These are phyloP conservation scores for Apiotrichum brassicae DNA, from an alignment of 1,284 basidiomycete species.

Conservation along the genomic window DNA sequence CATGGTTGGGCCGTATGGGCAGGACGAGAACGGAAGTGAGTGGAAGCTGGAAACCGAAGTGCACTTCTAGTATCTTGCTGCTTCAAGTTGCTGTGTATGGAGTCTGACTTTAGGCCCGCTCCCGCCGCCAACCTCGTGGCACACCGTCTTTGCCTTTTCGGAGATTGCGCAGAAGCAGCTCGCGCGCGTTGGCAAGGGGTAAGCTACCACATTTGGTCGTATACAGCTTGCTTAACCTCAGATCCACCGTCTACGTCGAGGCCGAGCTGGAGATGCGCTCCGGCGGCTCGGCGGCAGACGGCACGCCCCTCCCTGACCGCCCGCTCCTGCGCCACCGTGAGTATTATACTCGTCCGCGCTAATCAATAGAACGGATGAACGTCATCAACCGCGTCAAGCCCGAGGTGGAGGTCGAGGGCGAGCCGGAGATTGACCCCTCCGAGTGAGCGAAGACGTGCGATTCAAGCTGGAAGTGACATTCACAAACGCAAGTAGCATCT, in stretches of 20 bases:
- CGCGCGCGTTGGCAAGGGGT: conserved; percentile 34
- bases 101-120: conserved; percentile 13
- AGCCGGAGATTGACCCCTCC: background rate
- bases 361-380: conserved; percentile 19
- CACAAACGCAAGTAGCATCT: no score
- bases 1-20: conserved; percentile 12
- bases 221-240: conserved; percentile 2
- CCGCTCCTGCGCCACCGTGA: conserved; percentile 34
- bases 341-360: conserved; percentile 5
- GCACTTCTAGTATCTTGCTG: no score
- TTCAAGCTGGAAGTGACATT: no score
- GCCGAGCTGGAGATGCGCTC: conserved; percentile 40
- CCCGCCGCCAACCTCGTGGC: conserved; percentile 36
- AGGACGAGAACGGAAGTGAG: conserved; percentile 23
- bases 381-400: conserved; percentile 29
- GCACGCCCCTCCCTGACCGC: conserved; percentile 22
- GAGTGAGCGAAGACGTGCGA: background rate
- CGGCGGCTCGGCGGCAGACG: conserved; percentile 19
- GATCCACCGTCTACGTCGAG: conserved; percentile 40
- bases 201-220: background rate
- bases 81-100: no score
- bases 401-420: conserved; percentile 6
- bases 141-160: conserved; percentile 39
- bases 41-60: no score
- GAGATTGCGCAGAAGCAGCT: conserved; percentile 29